Evolutionary conservation across 495 filamentous ascomycete species (phyloP).

Genomic region (Annulohypoxylon stygium): DNA sequence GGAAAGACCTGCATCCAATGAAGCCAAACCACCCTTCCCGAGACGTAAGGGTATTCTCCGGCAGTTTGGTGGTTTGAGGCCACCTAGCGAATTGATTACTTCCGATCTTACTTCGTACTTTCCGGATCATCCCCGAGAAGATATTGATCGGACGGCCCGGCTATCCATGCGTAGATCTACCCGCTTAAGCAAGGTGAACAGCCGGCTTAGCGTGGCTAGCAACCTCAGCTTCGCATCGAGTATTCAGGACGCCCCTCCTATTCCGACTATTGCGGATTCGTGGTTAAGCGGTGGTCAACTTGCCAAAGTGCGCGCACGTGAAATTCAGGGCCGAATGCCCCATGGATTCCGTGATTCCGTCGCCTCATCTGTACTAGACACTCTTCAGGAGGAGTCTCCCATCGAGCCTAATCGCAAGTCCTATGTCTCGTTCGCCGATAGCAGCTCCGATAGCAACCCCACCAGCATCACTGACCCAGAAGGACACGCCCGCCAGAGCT

Average conservation of each 20-base stretch:
- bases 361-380: slow-evolving; percentile 86
- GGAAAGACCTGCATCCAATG: slow-evolving; percentile 68
- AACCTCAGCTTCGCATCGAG: slow-evolving; percentile 93
- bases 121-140: slow-evolving; percentile 91
- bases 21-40: slow-evolving; percentile 61
- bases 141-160: slow-evolving; percentile 92
- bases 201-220: slow-evolving; percentile 91
- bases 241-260: slow-evolving; percentile 87
- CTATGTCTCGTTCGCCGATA: slow-evolving; percentile 92
- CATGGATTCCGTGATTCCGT: slow-evolving; percentile 84
- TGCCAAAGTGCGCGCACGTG: slow-evolving; percentile 62
- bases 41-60: slow-evolving; percentile 71
- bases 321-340: slow-evolving; percentile 54
- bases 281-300: slow-evolving; percentile 78
- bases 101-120: slow-evolving; percentile 97
- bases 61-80: slow-evolving; percentile 88
- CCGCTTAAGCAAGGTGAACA: slow-evolving; percentile 89
- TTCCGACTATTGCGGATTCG: slow-evolving; percentile 94
- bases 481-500: slow-evolving; percentile 77
- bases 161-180: slow-evolving; percentile 90
- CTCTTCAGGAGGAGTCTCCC: slow-evolving; percentile 90
- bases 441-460: slow-evolving; percentile 73
- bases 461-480: slow-evolving; percentile 81
- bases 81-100: slow-evolving; percentile 96
- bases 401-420: slow-evolving; percentile 92